Evolutionary conservation across 1,284 basidiomycete species (phyloP).

Genomic region (Ganoderma resinaceum): DNA sequence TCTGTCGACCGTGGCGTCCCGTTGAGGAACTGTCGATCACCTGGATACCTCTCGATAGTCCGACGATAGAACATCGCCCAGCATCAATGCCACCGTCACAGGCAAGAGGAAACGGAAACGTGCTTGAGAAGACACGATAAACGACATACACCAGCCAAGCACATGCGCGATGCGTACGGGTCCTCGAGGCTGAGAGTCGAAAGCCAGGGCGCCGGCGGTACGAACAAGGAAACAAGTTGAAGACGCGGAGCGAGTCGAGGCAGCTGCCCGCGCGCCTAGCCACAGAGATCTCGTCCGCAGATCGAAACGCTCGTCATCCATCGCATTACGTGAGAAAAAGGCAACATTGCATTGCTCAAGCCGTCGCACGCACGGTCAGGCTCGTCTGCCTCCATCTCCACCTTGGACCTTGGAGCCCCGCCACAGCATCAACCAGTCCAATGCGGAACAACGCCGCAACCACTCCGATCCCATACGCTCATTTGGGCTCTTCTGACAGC

Average conservation of each 20-base stretch:
- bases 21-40: slow-evolving; percentile 22
- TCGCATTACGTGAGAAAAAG: slow-evolving; percentile 28
- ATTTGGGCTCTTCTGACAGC: slow-evolving; percentile 49
- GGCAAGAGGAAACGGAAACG: slow-evolving; percentile 8
- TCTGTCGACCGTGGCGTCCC: slow-evolving; percentile 5
- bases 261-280: slow-evolving; percentile 9
- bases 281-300: slow-evolving; percentile 12
- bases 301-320: slow-evolving; percentile 17
- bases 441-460: background rate
- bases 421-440: background rate
- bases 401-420: background rate
- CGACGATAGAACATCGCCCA: slow-evolving; percentile 6
- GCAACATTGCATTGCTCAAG: slow-evolving; percentile 15
- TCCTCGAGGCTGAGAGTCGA: slow-evolving; percentile 21
- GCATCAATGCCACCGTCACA: slow-evolving; percentile 20
- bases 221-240: slow-evolving; percentile 14
- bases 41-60: slow-evolving; percentile 17
- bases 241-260: slow-evolving; percentile 14
- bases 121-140: slow-evolving; percentile 13
- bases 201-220: background rate
- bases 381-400: background rate
- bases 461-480: background rate
- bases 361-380: background rate
- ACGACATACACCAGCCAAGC: slow-evolving; percentile 15
- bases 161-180: slow-evolving; percentile 16